These are phyloP conservation scores for Pleodorina starrii DNA, from an alignment of 139 green algal species.

Conservation along the genomic window DNA sequence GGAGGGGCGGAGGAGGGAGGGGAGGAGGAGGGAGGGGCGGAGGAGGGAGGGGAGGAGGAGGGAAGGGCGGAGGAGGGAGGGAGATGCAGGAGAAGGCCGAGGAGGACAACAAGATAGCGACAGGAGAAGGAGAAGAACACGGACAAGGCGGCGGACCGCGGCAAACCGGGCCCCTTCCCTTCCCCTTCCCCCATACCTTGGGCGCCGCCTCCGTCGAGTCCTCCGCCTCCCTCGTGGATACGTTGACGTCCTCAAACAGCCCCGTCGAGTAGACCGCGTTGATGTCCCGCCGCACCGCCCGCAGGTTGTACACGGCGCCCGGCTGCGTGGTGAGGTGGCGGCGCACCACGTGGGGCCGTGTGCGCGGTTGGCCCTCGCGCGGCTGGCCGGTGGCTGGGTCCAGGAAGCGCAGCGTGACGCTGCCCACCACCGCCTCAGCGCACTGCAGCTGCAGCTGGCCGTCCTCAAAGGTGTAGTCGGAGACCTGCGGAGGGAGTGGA, in stretches of 20 bases:
- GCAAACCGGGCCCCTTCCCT: no score
- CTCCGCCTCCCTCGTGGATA: slow-evolving; percentile 87
- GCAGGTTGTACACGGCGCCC: slow-evolving; percentile 85
- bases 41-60: no score
- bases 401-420: slow-evolving; percentile 83
- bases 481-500: slow-evolving; percentile 43
- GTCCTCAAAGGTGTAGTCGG: slow-evolving; percentile 62
- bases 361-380: slow-evolving; percentile 76
- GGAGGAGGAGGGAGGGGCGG: no score
- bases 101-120: no score
- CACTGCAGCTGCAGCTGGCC: slow-evolving; percentile 59
- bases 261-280: slow-evolving; percentile 93
- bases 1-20: no score
- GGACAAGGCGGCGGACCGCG: no score
- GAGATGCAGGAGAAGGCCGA: no score
- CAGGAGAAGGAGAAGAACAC: no score
- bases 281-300: slow-evolving; percentile 86
- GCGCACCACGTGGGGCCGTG: slow-evolving; percentile 83
- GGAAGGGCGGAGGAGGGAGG: no score
- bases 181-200: slow-evolving; percentile 63
- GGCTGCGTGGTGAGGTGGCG: slow-evolving; percentile 86
- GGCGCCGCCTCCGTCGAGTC: slow-evolving; percentile 73
- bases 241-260: slow-evolving; percentile 96
- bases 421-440: slow-evolving; percentile 83
- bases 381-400: slow-evolving; percentile 76